Percentiles rank a stretch among this genome's conserved stretches.
phyloP scores from a whole-genome alignment of 2,329 filamentous ascomycete species.

The Reticulascus tulasneorum region DNA sequence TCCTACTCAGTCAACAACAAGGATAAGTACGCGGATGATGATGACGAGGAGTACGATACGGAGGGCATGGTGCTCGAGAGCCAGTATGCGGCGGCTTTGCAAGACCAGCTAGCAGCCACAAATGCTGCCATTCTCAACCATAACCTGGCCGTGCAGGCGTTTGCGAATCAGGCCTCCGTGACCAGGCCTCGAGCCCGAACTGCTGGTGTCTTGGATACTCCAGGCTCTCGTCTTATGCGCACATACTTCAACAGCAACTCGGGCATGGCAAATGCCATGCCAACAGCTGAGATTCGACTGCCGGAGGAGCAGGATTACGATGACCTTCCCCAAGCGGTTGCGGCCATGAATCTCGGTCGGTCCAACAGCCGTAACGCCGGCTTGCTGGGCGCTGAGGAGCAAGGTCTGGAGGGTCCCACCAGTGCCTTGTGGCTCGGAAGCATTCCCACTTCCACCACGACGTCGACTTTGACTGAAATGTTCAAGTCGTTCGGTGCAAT shows the following conservation, averaged over 20 bases:
- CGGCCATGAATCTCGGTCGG: conserved; percentile 69
- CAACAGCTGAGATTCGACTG: conserved; percentile 69
- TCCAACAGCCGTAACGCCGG: conserved; percentile 64
- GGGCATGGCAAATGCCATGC: conserved; percentile 72
- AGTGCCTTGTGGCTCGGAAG: conserved; percentile 95
- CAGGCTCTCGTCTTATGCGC: conserved; percentile 60
- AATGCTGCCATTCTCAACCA: conserved; percentile 78
- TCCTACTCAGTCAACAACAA: conserved; percentile 99
- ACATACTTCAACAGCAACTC: conserved; percentile 71
- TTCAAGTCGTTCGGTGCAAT: conserved; percentile 93
- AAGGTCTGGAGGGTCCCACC: conserved; percentile 81
- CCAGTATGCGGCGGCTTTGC: conserved; percentile 57
- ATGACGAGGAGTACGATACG: conserved; percentile 69
- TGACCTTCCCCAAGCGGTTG: conserved; percentile 76
- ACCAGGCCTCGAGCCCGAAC: conserved; percentile 86
- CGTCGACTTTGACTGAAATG: conserved; percentile 89
- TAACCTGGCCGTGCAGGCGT: conserved; percentile 89
- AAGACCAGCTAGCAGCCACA: conserved; percentile 60
- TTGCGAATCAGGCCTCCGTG: conserved; percentile 80
- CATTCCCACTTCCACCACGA: conserved; percentile 94
- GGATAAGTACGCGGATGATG: conserved; percentile 90
- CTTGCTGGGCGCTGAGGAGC: conserved; percentile 70
- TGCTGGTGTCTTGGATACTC: conserved; percentile 84
- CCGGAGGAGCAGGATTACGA: conserved; percentile 75
- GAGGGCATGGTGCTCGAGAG: conserved; percentile 48